Percentiles rank a stretch among this genome's conserved stretches.
These are phyloP conservation scores for Leccinum uliginosum DNA, from an alignment of 768 basidiomycete genomes.

Conservation along the genomic window DNA sequence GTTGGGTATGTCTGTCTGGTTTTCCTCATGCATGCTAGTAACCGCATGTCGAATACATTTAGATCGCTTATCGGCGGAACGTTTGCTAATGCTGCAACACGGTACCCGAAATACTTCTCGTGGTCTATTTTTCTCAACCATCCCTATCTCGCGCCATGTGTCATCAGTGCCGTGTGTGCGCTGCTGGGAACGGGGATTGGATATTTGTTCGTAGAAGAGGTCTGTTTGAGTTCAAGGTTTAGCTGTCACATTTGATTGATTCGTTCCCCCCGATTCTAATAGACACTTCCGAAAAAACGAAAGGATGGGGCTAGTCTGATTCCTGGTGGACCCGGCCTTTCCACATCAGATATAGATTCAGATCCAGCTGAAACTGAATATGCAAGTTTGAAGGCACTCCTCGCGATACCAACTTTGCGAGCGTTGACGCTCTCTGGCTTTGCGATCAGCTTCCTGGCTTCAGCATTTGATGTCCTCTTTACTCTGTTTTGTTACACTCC, in stretches of 20 bases:
- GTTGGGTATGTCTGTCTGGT: background rate
- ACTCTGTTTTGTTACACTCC: background rate
- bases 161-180: background rate
- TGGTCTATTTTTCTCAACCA: constrained; percentile 7
- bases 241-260: background rate
- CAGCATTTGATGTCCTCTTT: background rate
- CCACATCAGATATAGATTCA: background rate
- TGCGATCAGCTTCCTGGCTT: background rate
- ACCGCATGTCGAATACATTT: background rate
- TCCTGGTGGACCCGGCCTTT: background rate
- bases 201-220: constrained; percentile 8
- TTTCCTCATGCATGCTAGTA: background rate
- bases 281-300: constrained; percentile 3
- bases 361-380: background rate
- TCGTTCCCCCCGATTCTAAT: background rate
- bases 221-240: background rate
- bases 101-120: constrained; percentile 6
- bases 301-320: background rate
- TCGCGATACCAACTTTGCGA: background rate
- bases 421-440: background rate
- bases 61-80: constrained; percentile 9
- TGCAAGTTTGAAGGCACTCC: background rate
- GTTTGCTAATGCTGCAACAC: constrained; percentile 6
- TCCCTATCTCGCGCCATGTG: constrained; percentile 7
- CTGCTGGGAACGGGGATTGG: constrained; percentile 1